These are phyloP conservation scores for Pterocarpus santalinus DNA, from an alignment of 306 rosid species.

Conservation along the genomic window DNA sequence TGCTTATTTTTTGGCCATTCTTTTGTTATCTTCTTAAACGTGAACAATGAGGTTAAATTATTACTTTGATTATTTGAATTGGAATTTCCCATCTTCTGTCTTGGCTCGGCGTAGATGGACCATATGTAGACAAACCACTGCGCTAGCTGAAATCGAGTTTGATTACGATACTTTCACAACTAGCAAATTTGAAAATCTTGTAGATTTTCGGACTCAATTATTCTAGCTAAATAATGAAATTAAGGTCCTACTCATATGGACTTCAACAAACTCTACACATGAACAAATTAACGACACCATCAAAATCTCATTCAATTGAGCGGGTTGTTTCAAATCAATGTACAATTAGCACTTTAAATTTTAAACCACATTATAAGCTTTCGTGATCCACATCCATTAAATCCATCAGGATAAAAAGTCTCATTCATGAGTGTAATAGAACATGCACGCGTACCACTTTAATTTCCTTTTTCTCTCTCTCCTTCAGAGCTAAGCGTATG, in stretches of 20 bases:
- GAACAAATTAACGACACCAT: slow-evolving; percentile 24
- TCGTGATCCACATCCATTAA: slow-evolving; percentile 39
- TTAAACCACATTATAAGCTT: slow-evolving; percentile 21
- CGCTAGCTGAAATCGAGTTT: slow-evolving; percentile 15
- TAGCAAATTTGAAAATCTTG: background rate
- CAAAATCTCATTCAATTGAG: slow-evolving; percentile 35
- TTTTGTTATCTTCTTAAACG: slow-evolving; percentile 4
- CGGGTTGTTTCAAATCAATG: background rate
- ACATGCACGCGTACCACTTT: slow-evolving; percentile 52
- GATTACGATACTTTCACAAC: background rate
- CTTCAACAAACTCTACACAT: background rate
- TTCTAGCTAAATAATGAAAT: slow-evolving; percentile 13
- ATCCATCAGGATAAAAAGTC: slow-evolving; percentile 42
- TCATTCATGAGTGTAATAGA: slow-evolving; percentile 44
- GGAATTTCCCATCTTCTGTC: slow-evolving; percentile 14
- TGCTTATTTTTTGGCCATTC: background rate
- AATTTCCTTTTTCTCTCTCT: slow-evolving; percentile 22
- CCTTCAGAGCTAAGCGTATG: slow-evolving; percentile 32
- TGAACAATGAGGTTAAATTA: slow-evolving; percentile 1
- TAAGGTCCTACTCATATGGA: background rate
- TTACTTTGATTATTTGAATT: slow-evolving; percentile 3
- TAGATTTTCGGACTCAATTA: slow-evolving; percentile 10
- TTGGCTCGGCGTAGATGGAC: slow-evolving; percentile 31
- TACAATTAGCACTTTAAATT: slow-evolving; percentile 19
- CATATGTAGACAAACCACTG: background rate